Conservation (phyloP, 2,329 filamentous ascomycete genomes). For the Pestalotiopsis sp. region DNA sequence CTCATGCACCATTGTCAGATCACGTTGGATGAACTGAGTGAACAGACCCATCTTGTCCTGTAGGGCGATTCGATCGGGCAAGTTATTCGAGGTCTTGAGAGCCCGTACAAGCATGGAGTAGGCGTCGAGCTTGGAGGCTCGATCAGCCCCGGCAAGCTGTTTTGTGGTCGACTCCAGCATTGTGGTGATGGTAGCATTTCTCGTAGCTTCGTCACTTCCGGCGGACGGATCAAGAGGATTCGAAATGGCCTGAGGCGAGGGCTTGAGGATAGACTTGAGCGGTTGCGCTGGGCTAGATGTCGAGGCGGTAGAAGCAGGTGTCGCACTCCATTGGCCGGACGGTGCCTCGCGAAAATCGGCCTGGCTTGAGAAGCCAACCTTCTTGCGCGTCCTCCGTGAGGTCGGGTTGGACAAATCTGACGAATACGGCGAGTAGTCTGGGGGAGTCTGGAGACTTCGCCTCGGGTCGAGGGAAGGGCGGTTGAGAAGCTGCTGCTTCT, state of each 20-base stretch:
- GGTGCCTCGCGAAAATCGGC: constrained; percentile 61
- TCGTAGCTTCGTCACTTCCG: constrained; percentile 40
- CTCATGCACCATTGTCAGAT: constrained; percentile 65
- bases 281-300: constrained; percentile 46
- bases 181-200: constrained; percentile 63
- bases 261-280: constrained; percentile 78
- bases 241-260: constrained; percentile 48
- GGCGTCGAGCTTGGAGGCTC: constrained; percentile 77
- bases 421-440: constrained; percentile 49
- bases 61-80: constrained; percentile 75
- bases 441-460: constrained; percentile 54
- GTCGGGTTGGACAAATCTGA: constrained; percentile 45
- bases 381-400: constrained; percentile 51
- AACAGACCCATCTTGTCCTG: constrained; percentile 77
- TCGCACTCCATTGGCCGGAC: constrained; percentile 38
- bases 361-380: constrained; percentile 59
- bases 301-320: constrained; percentile 44
- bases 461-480: constrained; percentile 42
- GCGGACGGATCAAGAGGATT: constrained; percentile 47
- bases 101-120: constrained; percentile 80
- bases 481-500: constrained; percentile 38
- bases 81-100: constrained; percentile 79
- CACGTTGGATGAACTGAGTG: constrained; percentile 81
- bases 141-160: constrained; percentile 76
- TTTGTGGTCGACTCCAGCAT: constrained; percentile 87